Evolutionary conservation across 441 rosid species (phyloP).

Genomic region (Dalechampia spathulata): DNA sequence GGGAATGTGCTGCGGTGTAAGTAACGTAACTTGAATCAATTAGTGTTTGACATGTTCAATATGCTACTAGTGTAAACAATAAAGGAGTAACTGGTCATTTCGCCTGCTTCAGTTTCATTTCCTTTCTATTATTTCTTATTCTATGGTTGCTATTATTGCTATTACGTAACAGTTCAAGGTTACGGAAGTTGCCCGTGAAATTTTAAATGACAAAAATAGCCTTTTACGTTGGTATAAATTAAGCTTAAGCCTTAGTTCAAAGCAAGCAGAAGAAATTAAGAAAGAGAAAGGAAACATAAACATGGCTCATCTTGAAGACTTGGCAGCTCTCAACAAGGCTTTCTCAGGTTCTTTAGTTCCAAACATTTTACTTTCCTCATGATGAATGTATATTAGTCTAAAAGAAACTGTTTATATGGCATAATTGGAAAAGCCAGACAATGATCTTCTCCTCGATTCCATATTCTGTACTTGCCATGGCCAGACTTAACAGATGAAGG

Average conservation of each 20-base stretch:
- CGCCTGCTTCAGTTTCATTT: background rate
- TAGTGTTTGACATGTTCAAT: background rate
- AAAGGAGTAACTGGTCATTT: background rate
- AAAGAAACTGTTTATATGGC: too few relatives aligned
- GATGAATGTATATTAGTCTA: background rate
- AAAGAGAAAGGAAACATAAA: background rate
- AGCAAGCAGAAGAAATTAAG: too few relatives aligned
- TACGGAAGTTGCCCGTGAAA: background rate
- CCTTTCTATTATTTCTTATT: background rate
- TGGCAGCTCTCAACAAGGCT: constrained; percentile 49
- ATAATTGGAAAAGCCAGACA: background rate
- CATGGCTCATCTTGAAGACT: constrained; percentile 41
- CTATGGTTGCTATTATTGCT: background rate
- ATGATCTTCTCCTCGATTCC: too few relatives aligned
- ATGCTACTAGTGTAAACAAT: background rate
- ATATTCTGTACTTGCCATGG: too few relatives aligned
- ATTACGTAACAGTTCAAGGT: background rate
- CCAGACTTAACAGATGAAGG: too few relatives aligned
- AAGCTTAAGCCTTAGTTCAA: too few relatives aligned
- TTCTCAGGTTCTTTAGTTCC: constrained; percentile 48
- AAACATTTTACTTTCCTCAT: background rate
- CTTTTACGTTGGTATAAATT: constrained; percentile 5
- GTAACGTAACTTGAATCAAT: background rate
- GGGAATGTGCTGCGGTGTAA: too few relatives aligned
- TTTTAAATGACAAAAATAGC: constrained; percentile 25